Percentiles rank a stretch among this genome's conserved stretches.
phyloP scores from a whole-genome alignment of 345 rosid species.

The Populus alba region DNA sequence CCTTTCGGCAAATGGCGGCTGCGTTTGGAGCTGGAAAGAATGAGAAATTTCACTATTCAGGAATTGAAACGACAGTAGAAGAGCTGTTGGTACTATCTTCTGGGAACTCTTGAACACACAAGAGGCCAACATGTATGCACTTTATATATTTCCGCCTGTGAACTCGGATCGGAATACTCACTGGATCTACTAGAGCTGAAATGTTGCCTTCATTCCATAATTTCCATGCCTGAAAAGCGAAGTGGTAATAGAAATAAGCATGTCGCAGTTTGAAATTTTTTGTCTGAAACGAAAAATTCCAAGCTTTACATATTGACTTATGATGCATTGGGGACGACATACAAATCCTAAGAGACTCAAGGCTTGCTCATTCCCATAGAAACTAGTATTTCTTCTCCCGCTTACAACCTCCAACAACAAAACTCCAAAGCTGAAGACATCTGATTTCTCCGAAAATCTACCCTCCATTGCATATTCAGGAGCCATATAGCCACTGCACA shows the following conservation, averaged over 20 bases:
- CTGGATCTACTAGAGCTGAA: not conserved
- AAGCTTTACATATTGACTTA: too few relatives aligned
- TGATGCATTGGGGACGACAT: not conserved
- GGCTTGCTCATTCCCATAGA: not conserved
- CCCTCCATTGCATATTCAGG: constrained; percentile 16
- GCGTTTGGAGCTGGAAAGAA: constrained; percentile 14
- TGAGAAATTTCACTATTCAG: constrained; percentile 4
- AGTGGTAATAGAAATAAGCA: not conserved
- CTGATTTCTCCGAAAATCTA: constrained; percentile 19
- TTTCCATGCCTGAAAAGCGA: constrained; percentile 9
- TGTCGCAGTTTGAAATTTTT: not conserved
- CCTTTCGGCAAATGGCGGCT: constrained; percentile 3
- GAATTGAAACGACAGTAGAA: constrained; percentile 1
- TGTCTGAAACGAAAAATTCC: not conserved
- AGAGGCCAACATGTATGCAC: constrained; percentile 9
- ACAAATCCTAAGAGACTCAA: constrained; percentile 16
- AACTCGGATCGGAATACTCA: not conserved
- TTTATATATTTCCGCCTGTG: not conserved
- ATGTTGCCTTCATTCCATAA: constrained; percentile 9
- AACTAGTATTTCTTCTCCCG: constrained; percentile 5
- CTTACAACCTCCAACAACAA: constrained; percentile 14
- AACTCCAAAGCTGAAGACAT: constrained; percentile 20
- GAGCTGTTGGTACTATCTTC: constrained; percentile 10
- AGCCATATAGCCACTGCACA: not conserved
- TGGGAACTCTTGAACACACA: constrained; percentile 13